These are phyloP conservation scores for Dacryopinax primogenitus DNA, from an alignment of 768 basidiomycete genomes.

Conservation along the genomic window DNA sequence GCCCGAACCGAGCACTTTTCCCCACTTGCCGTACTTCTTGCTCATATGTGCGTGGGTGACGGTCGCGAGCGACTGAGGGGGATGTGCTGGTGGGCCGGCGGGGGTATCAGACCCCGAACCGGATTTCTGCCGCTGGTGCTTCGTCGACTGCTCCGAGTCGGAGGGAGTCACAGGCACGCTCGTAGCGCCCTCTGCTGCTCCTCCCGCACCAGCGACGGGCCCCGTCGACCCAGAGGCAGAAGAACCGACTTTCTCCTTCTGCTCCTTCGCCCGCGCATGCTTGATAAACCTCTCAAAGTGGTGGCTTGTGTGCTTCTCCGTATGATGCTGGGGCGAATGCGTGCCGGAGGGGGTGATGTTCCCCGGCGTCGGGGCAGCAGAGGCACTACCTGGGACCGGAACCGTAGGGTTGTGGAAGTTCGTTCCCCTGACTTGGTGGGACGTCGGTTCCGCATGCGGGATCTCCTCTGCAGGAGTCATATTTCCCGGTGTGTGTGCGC, in stretches of 20 bases:
- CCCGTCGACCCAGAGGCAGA: too few relatives aligned
- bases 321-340: slow-evolving; percentile 7
- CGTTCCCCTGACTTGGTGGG: background rate
- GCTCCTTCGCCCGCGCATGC: slow-evolving; percentile 6
- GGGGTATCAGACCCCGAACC: slow-evolving; percentile 24
- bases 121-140: slow-evolving; percentile 23
- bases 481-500: background rate
- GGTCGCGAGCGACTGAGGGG: slow-evolving; percentile 48
- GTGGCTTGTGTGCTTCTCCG: background rate
- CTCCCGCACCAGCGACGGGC: too few relatives aligned
- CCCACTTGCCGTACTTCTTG: slow-evolving; percentile 99
- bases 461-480: background rate
- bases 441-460: background rate
- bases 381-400: background rate
- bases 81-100: slow-evolving; percentile 30
- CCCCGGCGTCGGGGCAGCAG: background rate
- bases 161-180: slow-evolving; percentile 21
- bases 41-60: slow-evolving; percentile 81
- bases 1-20: slow-evolving; percentile 83
- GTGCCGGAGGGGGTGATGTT: background rate
- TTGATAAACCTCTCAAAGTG: slow-evolving; percentile 3
- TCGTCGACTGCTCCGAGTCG: slow-evolving; percentile 21
- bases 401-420: background rate
- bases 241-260: background rate
- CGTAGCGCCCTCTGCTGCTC: too few relatives aligned